Evolutionary conservation across 2,329 filamentous ascomycete genomes (phyloP), one percentile per base, ranked within the genome.

Genomic region (Calonectria honghensis): DNA sequence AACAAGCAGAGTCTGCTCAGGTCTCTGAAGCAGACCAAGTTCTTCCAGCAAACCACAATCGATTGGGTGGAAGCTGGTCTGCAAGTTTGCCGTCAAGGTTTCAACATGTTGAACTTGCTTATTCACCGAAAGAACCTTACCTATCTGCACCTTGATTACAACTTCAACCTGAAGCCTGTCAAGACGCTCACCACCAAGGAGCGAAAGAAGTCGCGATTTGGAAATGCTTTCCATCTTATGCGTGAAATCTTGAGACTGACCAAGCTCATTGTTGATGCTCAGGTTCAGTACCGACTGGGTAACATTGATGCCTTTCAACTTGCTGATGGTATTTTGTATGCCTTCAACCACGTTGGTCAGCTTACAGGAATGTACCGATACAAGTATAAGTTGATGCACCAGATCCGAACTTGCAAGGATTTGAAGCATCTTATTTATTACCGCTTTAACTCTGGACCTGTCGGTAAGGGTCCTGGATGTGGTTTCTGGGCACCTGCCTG

Each of bases 311-410:
- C 97, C 48, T 99, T 99, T 89, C 97, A 99, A 85, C 93, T 99
- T 78, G 97, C 97, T 4, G 97, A 99, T 85, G 97, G 97, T 85
- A 99, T 99, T 72, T 89, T 98, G n/a, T 99, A 99, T 81, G 97
- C 97, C 24, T 99, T 99, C 88, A 99, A 99, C 86, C 97, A 99
- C 81, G 97, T 99, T 72, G 97, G 97, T 76, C 97, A 99, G 85
- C 89, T 99, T 75, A 99, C 97, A 20, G 97, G 97, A 84, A 99
- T 99, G 97, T 99, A 99, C 87, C 94, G 97, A 75, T 99, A 99
- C 91, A 99, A 99, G 90, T 99, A 99, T 89, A 99, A 99, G 90
- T 90, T 99, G 72, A 99, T 99, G 97, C 97, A 99, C 85, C 97
- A 99, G 86, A 99, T 99, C 81, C 95, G 97, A 80, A 98, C 97